Evolutionary conservation across 2,329 filamentous ascomycete genomes (phyloP).

Genomic region (Lojkania enalia): DNA sequence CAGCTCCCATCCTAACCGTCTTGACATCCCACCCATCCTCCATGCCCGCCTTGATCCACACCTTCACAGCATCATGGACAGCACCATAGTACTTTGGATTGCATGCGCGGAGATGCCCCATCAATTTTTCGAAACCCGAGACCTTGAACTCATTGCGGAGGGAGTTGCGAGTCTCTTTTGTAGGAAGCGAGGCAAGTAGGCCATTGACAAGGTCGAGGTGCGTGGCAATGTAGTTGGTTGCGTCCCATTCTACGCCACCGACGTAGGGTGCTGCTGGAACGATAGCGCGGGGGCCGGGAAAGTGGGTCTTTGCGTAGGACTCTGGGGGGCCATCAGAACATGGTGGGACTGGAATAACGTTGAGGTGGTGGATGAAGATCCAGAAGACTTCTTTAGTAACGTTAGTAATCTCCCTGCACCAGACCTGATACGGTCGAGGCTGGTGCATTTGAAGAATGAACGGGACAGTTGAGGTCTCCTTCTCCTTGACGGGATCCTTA

Average conservation of each 20-base stretch:
- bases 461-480: conserved; percentile 73
- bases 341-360: conserved; percentile 72
- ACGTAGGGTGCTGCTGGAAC: conserved; percentile 95
- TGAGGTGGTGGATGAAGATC: conserved; percentile 96
- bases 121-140: conserved; percentile 87
- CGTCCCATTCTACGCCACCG: conserved; percentile 97
- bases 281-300: conserved; percentile 83
- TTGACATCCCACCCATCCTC: conserved; percentile 88
- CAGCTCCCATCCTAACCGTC: conserved; percentile 73
- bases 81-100: conserved; percentile 97
- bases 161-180: conserved; percentile 69
- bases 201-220: conserved; percentile 94
- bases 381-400: conserved; percentile 99
- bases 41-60: conserved; percentile 84
- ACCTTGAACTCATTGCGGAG: conserved; percentile 78
- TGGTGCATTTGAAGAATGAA: conserved; percentile 91
- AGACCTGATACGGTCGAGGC: conserved; percentile 85
- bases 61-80: conserved; percentile 84
- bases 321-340: conserved; percentile 16
- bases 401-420: conserved; percentile 88
- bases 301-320: conserved; percentile 66
- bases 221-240: conserved; percentile 91
- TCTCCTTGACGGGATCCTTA: conserved; percentile 71
- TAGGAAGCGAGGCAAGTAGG: conserved; percentile 79
- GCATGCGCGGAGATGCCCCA: conserved; percentile 83